phyloP scores from a whole-genome alignment of 1,284 basidiomycete species.

The Malassezia obtusa region DNA sequence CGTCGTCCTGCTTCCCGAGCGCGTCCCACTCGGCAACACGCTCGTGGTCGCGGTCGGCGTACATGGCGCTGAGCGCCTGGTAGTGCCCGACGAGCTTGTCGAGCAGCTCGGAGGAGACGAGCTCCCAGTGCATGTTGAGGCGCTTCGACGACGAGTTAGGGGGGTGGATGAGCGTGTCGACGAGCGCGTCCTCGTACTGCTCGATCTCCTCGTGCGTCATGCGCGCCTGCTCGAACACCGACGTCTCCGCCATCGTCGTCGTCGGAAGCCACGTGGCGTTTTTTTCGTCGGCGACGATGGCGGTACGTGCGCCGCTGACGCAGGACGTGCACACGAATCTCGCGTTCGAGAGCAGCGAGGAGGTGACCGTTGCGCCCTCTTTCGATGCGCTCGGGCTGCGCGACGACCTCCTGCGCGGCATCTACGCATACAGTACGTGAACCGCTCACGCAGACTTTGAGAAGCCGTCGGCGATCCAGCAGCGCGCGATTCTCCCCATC shows the following conservation, averaged over 20 bases:
- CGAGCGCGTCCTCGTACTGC: slow-evolving; percentile 61
- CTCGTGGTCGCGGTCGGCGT: slow-evolving; percentile 50
- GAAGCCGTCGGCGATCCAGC: slow-evolving; percentile 35
- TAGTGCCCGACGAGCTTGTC: slow-evolving; percentile 66
- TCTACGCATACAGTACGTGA: slow-evolving; percentile 91
- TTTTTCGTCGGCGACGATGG: slow-evolving; percentile 12
- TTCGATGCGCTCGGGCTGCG: slow-evolving; percentile 81
- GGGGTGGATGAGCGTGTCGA: slow-evolving; percentile 50
- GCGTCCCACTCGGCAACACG: slow-evolving; percentile 51
- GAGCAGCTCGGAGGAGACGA: slow-evolving; percentile 64
- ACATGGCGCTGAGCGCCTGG: slow-evolving; percentile 34
- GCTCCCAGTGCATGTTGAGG: slow-evolving; percentile 14
- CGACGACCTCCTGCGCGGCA: slow-evolving; percentile 87
- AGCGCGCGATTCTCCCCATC: slow-evolving; percentile 41
- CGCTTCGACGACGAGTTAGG: slow-evolving; percentile 23
- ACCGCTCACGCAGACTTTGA: slow-evolving; percentile 32
- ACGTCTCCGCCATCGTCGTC: slow-evolving; percentile 54
- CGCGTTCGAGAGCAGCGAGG: slow-evolving; percentile 93
- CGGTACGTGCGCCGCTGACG: slow-evolving; percentile 11
- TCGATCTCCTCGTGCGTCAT: slow-evolving; percentile 93
- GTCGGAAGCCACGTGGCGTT: slow-evolving; percentile 5
- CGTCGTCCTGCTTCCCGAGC: slow-evolving; percentile 22
- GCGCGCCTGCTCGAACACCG: slow-evolving; percentile 78
- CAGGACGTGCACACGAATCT: slow-evolving; percentile 54
- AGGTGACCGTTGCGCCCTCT: slow-evolving; percentile 59